Evolutionary conservation across 106 monocot species (phyloP).

Genomic region (Posidonia australis): DNA sequence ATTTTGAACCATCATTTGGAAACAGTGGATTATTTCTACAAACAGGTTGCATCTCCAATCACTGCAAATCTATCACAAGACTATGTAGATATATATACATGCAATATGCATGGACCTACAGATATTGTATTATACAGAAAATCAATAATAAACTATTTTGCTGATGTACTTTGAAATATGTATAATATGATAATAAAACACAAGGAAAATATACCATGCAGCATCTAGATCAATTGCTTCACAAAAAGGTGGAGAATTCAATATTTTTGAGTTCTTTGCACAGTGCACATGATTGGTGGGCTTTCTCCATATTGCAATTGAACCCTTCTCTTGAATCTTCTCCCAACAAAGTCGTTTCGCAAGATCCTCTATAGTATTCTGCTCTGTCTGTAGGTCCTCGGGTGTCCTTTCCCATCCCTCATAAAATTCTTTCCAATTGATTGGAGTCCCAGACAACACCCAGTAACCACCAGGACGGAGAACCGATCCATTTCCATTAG

Average conservation of each 20-base stretch:
- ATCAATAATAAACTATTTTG: background rate
- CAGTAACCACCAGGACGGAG: slow-evolving; percentile 71
- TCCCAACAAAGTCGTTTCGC: slow-evolving; percentile 50
- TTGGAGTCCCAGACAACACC: slow-evolving; percentile 76
- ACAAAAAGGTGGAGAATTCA: slow-evolving; percentile 43
- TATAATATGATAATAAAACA: background rate
- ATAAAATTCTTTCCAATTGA: slow-evolving; percentile 52
- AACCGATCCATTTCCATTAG: slow-evolving; percentile 68
- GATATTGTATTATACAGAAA: too few species aligned
- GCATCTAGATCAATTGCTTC: slow-evolving; percentile 36
- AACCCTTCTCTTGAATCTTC: slow-evolving; percentile 42
- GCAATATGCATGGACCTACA: too few species aligned
- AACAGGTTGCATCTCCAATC: too few species aligned
- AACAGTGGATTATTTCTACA: too few species aligned
- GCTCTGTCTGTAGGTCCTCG: slow-evolving; percentile 43
- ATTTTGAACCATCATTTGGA: too few species aligned
- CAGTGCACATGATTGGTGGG: slow-evolving; percentile 54
- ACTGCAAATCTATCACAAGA: too few species aligned
- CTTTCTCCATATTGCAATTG: slow-evolving; percentile 67
- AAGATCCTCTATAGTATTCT: slow-evolving; percentile 47
- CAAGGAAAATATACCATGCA: slow-evolving; percentile 41
- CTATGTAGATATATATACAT: too few species aligned
- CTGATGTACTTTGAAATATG: background rate
- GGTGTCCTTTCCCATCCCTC: slow-evolving; percentile 45
- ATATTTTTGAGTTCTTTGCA: slow-evolving; percentile 25